phyloP scores from a whole-genome alignment of 371 early-diverging fungal genomes.

The Nematocida sp. region DNA sequence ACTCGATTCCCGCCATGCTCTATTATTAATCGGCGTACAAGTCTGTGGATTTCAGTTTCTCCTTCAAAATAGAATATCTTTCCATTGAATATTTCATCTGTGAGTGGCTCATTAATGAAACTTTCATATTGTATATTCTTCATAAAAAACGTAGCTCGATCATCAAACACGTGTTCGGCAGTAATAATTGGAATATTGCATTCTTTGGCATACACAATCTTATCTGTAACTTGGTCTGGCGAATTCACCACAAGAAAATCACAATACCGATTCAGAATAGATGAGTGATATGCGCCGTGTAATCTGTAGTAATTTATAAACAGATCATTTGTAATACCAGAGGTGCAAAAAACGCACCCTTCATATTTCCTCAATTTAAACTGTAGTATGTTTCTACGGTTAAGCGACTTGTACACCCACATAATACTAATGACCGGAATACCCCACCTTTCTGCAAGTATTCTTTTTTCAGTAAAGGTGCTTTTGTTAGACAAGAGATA shows the following conservation, averaged over 20 bases:
- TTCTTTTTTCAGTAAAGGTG: slow-evolving; percentile 66
- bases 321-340: slow-evolving; percentile 61
- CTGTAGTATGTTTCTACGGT: slow-evolving; percentile 22
- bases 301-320: slow-evolving; percentile 68
- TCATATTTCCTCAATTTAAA: slow-evolving; percentile 62
- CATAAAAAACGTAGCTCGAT: slow-evolving; percentile 42
- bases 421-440: slow-evolving; percentile 65
- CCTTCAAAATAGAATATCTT: slow-evolving; percentile 66
- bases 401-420: slow-evolving; percentile 62
- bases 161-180: slow-evolving; percentile 61
- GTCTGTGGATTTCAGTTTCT: slow-evolving; percentile 57
- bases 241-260: slow-evolving; percentile 65
- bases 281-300: slow-evolving; percentile 59
- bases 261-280: slow-evolving; percentile 50
- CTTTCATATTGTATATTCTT: slow-evolving; percentile 39
- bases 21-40: slow-evolving; percentile 64
- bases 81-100: slow-evolving; percentile 63
- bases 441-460: slow-evolving; percentile 67
- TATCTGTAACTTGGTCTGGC: neutral
- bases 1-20: slow-evolving; percentile 68
- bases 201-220: slow-evolving; percentile 64
- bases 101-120: slow-evolving; percentile 10
- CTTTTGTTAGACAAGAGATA: slow-evolving; percentile 66
- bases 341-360: slow-evolving; percentile 64
- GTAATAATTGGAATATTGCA: slow-evolving; percentile 66